phyloP scores from a whole-genome alignment of 2,329 filamentous ascomycete genomes.

The Arachnomyces sp. region DNA sequence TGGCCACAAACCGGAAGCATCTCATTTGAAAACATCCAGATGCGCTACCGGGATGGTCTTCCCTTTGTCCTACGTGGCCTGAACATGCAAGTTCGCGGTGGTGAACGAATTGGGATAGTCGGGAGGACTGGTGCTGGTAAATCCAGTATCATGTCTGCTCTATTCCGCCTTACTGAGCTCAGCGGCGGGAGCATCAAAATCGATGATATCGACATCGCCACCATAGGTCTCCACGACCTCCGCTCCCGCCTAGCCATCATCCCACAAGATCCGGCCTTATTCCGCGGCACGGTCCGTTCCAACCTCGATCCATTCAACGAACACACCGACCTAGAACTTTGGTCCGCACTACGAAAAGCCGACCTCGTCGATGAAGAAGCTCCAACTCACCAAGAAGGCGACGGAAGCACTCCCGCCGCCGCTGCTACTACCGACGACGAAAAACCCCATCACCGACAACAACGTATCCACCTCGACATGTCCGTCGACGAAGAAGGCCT shows the following conservation, averaged over 20 bases:
- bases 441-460: constrained; percentile 13
- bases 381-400: constrained; percentile 33
- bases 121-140: constrained; percentile 41
- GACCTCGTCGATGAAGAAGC: constrained; percentile 41
- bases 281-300: constrained; percentile 37
- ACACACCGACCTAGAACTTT: constrained; percentile 40
- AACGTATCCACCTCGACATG: constrained; percentile 72
- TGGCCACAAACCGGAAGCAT: constrained; percentile 90
- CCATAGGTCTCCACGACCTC: constrained; percentile 34
- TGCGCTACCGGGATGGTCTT: constrained; percentile 66
- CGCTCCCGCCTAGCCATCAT: constrained; percentile 39
- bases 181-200: constrained; percentile 35
- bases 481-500: constrained; percentile 87
- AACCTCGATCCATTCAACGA: constrained; percentile 41
- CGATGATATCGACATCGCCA: constrained; percentile 37
- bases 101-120: constrained; percentile 43
- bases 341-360: constrained; percentile 39
- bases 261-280: constrained; percentile 40
- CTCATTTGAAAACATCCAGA: constrained; percentile 64
- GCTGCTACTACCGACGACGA: constrained; percentile 11
- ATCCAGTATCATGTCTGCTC: constrained; percentile 39
- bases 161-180: constrained; percentile 38
- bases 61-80: constrained; percentile 67
- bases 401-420: constrained; percentile 32
- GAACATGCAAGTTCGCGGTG: constrained; percentile 38